Conservation (phyloP, 495 filamentous ascomycete species). For the Collariella sp. region DNA sequence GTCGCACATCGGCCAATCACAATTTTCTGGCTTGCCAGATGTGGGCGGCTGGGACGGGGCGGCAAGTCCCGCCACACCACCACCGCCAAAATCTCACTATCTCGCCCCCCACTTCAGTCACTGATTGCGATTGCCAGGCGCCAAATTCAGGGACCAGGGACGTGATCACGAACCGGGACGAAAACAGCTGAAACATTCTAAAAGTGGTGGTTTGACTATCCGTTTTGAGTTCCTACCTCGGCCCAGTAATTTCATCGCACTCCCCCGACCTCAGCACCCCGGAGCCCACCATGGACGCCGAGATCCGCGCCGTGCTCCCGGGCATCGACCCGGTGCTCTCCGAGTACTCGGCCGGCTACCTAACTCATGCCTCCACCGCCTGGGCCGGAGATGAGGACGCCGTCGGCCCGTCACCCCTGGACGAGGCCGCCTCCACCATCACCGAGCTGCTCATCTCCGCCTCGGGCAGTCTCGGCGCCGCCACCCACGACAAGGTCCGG, state of each 20-base stretch:
- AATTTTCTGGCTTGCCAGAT: background rate
- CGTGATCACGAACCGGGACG: background rate
- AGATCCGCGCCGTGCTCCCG: slow-evolving; percentile 80
- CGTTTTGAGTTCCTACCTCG: background rate
- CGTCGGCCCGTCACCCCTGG: slow-evolving; percentile 59
- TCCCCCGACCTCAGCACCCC: background rate
- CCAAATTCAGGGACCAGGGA: background rate
- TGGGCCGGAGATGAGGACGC: slow-evolving; percentile 69
- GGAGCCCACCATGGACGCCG: slow-evolving; percentile 64
- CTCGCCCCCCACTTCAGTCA: background rate
- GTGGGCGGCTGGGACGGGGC: slow-evolving; percentile 1
- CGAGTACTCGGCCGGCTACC: slow-evolving; percentile 89
- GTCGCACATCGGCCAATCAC: slow-evolving; percentile 9
- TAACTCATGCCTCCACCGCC: slow-evolving; percentile 81
- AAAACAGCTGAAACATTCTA: background rate
- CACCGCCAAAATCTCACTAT: background rate
- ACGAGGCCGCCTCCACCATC: slow-evolving; percentile 76
- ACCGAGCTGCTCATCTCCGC: slow-evolving; percentile 83
- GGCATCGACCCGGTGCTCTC: slow-evolving; percentile 83
- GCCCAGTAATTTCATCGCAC: background rate
- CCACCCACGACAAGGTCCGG: slow-evolving; percentile 67
- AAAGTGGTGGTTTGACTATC: slow-evolving; percentile 9
- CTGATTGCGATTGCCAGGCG: background rate
- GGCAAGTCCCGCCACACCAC: slow-evolving; percentile 9
- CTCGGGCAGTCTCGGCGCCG: slow-evolving; percentile 60